phyloP scores from a whole-genome alignment of 257 asterid species.

The Forsythia suspensa region DNA sequence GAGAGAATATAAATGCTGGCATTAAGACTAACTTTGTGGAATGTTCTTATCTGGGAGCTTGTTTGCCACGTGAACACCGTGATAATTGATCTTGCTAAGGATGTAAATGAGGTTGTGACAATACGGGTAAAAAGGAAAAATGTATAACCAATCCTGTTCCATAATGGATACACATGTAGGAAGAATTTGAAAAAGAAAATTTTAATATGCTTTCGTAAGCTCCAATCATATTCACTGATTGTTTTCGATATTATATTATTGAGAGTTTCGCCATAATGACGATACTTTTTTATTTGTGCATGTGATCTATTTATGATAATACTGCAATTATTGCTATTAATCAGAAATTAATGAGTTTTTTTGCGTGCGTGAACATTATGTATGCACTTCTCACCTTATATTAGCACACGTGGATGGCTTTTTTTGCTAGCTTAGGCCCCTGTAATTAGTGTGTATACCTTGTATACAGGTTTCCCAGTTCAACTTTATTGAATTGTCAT shows the following conservation, averaged over 20 bases:
- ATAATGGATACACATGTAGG: background rate
- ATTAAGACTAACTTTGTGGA: background rate
- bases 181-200: background rate
- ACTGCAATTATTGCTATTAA: background rate
- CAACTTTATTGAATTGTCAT: background rate
- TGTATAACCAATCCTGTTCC: background rate
- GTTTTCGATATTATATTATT: background rate
- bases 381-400: background rate
- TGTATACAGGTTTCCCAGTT: background rate
- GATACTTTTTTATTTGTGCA: conserved; percentile 7
- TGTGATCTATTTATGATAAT: conserved; percentile 1
- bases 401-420: background rate
- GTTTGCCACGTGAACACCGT: conserved; percentile 1
- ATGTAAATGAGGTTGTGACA: background rate
- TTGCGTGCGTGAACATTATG: background rate
- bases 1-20: background rate
- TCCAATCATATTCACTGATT: background rate
- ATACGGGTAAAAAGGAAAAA: background rate
- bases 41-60: background rate
- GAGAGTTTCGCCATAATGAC: background rate
- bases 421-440: background rate
- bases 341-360: too few species aligned
- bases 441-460: background rate
- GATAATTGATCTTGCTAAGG: background rate
- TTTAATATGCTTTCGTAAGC: background rate